These are phyloP conservation scores for Pythium rishiriense DNA, from an alignment of 352 stramenopile genomes.

Conservation along the genomic window DNA sequence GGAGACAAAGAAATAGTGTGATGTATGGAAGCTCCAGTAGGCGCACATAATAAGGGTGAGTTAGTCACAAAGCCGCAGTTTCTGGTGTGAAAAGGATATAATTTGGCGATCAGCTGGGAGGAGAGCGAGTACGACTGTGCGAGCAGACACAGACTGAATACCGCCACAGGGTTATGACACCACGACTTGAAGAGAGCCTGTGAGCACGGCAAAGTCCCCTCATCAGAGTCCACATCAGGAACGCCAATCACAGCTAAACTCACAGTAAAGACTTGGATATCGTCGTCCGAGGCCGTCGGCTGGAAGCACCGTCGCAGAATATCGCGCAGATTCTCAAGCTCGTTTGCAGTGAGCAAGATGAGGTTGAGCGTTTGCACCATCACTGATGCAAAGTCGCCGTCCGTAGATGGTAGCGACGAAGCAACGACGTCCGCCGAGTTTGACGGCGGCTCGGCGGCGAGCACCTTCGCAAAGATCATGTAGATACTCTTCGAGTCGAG, in stretches of 20 bases:
- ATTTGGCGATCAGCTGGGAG: conserved; percentile 94
- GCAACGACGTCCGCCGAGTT: conserved; percentile 8
- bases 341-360: conserved; percentile 98
- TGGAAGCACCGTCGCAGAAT: conserved; percentile 83
- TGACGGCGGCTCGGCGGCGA: conserved; percentile 62
- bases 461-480: conserved; percentile 95
- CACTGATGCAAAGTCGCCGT: conserved; percentile 96
- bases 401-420: conserved; percentile 33
- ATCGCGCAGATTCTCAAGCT: conserved; percentile 90
- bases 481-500: conserved; percentile 98
- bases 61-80: not conserved
- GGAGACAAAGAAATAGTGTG: conserved; percentile 22
- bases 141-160: conserved; percentile 98
- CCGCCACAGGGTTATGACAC: conserved; percentile 97
- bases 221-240: no score
- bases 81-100: conserved; percentile 76
- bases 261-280: conserved; percentile 83
- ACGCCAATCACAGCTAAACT: not conserved
- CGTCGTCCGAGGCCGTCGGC: conserved; percentile 59
- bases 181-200: conserved; percentile 90
- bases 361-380: conserved; percentile 99
- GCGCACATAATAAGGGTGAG: not conserved
- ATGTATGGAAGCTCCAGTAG: conserved; percentile 39
- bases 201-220: not conserved
- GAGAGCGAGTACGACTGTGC: conserved; percentile 98